These are phyloP conservation scores for Trametes coccinea DNA, from an alignment of 768 basidiomycete genomes.

Conservation along the genomic window DNA sequence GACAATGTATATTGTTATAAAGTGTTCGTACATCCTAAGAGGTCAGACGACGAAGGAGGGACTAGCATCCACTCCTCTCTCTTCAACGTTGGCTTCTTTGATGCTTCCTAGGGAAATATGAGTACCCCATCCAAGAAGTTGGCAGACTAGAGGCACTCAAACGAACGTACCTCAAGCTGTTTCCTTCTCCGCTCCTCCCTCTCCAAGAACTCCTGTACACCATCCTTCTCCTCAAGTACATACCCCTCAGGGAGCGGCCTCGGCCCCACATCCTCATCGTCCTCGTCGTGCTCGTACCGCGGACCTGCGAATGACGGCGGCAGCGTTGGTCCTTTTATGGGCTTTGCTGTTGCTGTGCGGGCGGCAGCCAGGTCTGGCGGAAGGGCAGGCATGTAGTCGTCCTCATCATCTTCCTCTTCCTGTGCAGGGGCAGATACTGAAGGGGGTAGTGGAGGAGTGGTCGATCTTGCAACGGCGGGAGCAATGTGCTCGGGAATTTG, in stretches of 20 bases:
- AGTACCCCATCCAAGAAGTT: too few species aligned
- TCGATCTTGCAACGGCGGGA: conserved; percentile 2
- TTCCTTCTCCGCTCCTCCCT: conserved; percentile 77
- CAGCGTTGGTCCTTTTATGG: conserved; percentile 53
- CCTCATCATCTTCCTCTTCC: conserved; percentile 58
- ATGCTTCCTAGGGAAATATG: too few species aligned
- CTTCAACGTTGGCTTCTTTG: conserved; percentile 73
- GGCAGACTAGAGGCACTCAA: not conserved
- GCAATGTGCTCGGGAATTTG: conserved; percentile 23
- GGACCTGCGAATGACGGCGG: conserved; percentile 38
- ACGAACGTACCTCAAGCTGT: conserved; percentile 55
- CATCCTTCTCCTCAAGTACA: conserved; percentile 50
- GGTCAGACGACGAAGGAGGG: conserved; percentile 80
- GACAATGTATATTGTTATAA: too few species aligned
- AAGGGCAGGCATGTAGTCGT: conserved; percentile 71
- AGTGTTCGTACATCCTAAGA: conserved; percentile 73
- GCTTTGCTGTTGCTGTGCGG: conserved; percentile 37
- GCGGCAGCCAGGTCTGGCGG: conserved; percentile 67
- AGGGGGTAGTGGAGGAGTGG: conserved; percentile 12
- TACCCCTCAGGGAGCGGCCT: conserved; percentile 60
- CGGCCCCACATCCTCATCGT: conserved; percentile 86
- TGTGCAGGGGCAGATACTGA: conserved; percentile 21
- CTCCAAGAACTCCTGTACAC: conserved; percentile 81
- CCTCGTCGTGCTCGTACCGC: conserved; percentile 38
- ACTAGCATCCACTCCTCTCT: conserved; percentile 99